Evolutionary conservation across 805 yeast species (phyloP), one percentile per base, ranked within the genome.

Genomic region (Wickerhamiella brachini): DNA sequence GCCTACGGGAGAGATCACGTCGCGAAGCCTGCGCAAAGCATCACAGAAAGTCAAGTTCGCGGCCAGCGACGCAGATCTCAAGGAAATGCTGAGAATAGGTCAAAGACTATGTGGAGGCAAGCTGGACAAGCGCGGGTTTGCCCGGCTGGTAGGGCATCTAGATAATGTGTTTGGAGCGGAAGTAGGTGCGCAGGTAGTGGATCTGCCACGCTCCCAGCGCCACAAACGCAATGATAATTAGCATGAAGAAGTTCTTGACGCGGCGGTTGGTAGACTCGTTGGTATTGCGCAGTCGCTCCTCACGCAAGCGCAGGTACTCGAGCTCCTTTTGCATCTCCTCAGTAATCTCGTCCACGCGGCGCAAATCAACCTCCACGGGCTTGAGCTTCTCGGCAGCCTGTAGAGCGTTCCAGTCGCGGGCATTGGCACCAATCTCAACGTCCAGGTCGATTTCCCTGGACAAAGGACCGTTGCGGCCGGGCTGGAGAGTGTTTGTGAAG

Each of bases 401-500:
- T 56, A 89, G 73, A 22, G 88, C 86, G 65, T 88, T 87, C 97
- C 97, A 93, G 71, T 93, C 97, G 68, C 97, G 83, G 43, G 97
- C 98, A 61, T 88, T 85, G 49, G 97, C 85, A 44, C 98, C 98
- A 55, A 88, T 81, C 68, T 93, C 97, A 53, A 93, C 82, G 57
- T 89, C 97, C 62, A 93, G 72, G 63, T 88, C 96, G 59, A 93
- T 72, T 49, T 82, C 82, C 67, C 97, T 81, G 54, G 70, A 66
- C 58, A 76, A 61, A 29, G 72, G 65, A 45, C 72, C 70, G 24
- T 75, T 75, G 51, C 53, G 48, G 49, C 64, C 60, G 23, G 46
- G 44, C 60, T 69, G 65, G 45, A 68, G 65, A 48, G 72, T 65
- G 67, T 93, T 90, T 54, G 81, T 83, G 69, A 93, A 84, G 68